Evolutionary conservation across 2,329 filamentous ascomycete species (phyloP).

Genomic region (Aspergillus uvarum): DNA sequence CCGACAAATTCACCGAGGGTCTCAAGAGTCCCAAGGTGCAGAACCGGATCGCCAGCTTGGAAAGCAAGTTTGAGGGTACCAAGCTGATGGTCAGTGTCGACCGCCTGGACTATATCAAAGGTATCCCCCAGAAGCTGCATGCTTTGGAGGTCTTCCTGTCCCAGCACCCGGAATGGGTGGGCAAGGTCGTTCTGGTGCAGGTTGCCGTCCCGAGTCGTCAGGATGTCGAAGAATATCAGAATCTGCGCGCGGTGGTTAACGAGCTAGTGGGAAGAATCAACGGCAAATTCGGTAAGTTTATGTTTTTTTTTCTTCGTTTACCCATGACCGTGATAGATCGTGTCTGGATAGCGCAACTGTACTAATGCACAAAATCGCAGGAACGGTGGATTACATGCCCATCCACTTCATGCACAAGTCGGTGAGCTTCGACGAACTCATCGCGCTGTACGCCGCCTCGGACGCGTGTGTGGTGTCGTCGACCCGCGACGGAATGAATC

Average conservation of each 20-base stretch:
- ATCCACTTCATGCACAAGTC: constrained; percentile 99
- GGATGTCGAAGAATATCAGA: constrained; percentile 97
- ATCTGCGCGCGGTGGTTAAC: constrained; percentile 90
- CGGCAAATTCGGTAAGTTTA: constrained; percentile 58
- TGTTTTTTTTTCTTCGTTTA: no score
- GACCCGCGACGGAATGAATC: constrained; percentile 96
- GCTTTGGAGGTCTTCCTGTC: constrained; percentile 95
- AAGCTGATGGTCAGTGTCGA: constrained; percentile 97
- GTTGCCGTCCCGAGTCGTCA: constrained; percentile 92
- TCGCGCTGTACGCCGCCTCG: constrained; percentile 86
- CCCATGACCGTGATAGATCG: not conserved
- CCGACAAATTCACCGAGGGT: constrained; percentile 90
- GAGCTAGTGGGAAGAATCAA: constrained; percentile 97
- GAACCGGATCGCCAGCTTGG: constrained; percentile 78
- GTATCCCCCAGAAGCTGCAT: constrained; percentile 94
- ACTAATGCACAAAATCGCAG: constrained; percentile 31
- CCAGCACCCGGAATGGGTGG: constrained; percentile 96
- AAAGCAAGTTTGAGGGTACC: constrained; percentile 89
- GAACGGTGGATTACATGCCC: constrained; percentile 97
- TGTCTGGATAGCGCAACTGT: constrained; percentile 7
- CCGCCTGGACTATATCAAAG: constrained; percentile 97
- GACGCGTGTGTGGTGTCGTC: constrained; percentile 91
- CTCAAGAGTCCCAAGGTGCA: constrained; percentile 82
- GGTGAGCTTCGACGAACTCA: constrained; percentile 89
- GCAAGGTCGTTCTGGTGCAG: constrained; percentile 93